Evolutionary conservation across 169 alveolate species (phyloP).

Genomic region (Plasmodium vivax): DNA sequence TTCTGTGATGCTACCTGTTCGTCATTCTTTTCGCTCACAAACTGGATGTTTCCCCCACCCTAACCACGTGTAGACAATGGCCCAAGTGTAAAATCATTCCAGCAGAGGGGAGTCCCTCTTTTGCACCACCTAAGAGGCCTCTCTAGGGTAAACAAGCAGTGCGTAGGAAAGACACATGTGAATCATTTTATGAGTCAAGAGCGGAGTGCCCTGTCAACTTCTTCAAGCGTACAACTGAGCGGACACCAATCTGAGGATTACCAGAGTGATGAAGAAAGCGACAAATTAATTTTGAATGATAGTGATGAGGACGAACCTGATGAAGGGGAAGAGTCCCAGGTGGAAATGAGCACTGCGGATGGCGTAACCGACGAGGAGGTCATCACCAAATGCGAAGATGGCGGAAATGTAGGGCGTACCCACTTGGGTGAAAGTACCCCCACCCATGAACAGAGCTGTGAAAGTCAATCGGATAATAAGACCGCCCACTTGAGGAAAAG

Average conservation of each 20-base stretch:
- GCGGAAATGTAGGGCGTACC: not conserved
- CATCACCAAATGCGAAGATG: not conserved
- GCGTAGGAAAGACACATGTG: not conserved
- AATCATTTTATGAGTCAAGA: not conserved
- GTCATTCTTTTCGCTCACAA: not conserved
- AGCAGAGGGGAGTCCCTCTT: not conserved
- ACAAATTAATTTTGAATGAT: slow-evolving; percentile 23
- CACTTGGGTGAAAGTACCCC: not conserved
- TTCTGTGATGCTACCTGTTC: not conserved
- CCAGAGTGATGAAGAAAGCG: slow-evolving; percentile 41
- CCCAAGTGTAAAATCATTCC: not conserved
- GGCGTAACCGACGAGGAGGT: not conserved
- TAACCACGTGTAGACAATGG: slow-evolving; percentile 2
- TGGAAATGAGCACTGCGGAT: not conserved
- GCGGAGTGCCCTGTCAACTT: not conserved
- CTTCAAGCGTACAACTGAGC: not conserved
- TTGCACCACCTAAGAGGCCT: not conserved
- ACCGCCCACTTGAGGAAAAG: slow-evolving; percentile 1
- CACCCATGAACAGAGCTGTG: not conserved
- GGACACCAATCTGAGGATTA: not conserved
- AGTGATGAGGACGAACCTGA: slow-evolving; percentile 18
- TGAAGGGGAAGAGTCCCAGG: not conserved
- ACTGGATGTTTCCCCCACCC: not conserved
- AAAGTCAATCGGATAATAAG: not conserved
- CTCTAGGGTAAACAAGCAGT: not conserved